Evolutionary conservation across 2,329 filamentous ascomycete species (phyloP).

Genomic region (Sclerotinia minor): DNA sequence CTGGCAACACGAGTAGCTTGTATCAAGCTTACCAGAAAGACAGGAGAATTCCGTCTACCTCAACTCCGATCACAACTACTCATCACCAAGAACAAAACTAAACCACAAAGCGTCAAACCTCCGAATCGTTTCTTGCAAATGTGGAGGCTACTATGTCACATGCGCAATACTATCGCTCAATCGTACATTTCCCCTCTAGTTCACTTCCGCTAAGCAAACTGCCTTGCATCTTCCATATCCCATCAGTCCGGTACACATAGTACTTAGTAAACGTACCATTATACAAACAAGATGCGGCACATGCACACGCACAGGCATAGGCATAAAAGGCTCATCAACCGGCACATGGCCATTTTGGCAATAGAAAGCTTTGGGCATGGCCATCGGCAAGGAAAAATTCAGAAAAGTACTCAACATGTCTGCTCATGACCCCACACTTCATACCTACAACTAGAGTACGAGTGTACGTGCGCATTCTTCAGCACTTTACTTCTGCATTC

Average conservation of each 20-base stretch:
- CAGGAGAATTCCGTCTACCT: neutral
- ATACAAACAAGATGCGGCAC: neutral
- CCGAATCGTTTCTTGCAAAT: neutral
- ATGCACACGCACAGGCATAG: neutral
- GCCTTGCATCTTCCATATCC: neutral
- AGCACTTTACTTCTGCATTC: neutral
- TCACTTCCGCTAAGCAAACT: neutral
- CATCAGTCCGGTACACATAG: neutral
- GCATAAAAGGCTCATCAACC: constrained; percentile 6
- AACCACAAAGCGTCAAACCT: neutral
- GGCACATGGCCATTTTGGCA: constrained; percentile 7
- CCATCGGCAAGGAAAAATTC: neutral
- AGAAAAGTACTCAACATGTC: neutral
- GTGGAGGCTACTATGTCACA: neutral
- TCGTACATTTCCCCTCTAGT: no score
- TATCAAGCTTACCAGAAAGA: neutral
- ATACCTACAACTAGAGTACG: neutral
- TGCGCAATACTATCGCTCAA: neutral
- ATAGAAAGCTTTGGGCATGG: neutral
- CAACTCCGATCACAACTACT: neutral
- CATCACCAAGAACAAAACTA: neutral
- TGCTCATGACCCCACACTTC: constrained; percentile 8
- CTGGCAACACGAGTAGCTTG: no score
- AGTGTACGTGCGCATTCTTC: neutral
- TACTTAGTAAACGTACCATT: no score